Conservation (phyloP, 2,329 filamentous ascomycete species). For the Colletotrichum sp. region DNA sequence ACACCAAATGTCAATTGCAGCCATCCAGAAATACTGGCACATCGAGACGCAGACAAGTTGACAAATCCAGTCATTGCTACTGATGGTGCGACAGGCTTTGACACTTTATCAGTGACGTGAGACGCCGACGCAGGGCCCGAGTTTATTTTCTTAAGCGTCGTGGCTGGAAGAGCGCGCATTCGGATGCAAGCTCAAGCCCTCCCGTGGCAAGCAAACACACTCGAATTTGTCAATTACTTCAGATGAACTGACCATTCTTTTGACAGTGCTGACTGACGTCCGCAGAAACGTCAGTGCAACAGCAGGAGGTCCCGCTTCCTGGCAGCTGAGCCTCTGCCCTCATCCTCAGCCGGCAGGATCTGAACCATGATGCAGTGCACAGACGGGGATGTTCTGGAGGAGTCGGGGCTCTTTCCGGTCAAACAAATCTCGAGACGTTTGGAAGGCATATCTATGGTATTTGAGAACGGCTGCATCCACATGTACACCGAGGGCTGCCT, state of each 20-base stretch:
- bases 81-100: constrained; percentile 3
- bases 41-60: not conserved
- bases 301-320: not conserved
- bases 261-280: not conserved
- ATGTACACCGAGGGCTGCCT: not conserved
- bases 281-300: not conserved
- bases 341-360: not conserved
- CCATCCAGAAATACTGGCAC: not conserved
- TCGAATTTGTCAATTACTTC: constrained; percentile 10
- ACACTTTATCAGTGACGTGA: not conserved
- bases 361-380: not conserved
- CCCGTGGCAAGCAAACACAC: not conserved
- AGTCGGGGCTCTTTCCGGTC: not conserved
- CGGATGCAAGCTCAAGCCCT: not conserved
- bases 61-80: constrained; percentile 4
- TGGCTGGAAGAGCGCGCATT: not conserved
- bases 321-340: not conserved
- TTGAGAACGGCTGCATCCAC: not conserved
- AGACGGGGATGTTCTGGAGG: not conserved
- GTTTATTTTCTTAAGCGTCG: not conserved
- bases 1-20: not conserved
- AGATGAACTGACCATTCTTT: not conserved
- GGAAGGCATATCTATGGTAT: not conserved
- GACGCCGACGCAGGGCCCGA: not conserved
- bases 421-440: constrained; percentile 20